Percentiles rank a stretch among this genome's conserved stretches.
phyloP scores from a whole-genome alignment of 1,284 basidiomycete species.

The Cutaneotrichosporon daszewskae region DNA sequence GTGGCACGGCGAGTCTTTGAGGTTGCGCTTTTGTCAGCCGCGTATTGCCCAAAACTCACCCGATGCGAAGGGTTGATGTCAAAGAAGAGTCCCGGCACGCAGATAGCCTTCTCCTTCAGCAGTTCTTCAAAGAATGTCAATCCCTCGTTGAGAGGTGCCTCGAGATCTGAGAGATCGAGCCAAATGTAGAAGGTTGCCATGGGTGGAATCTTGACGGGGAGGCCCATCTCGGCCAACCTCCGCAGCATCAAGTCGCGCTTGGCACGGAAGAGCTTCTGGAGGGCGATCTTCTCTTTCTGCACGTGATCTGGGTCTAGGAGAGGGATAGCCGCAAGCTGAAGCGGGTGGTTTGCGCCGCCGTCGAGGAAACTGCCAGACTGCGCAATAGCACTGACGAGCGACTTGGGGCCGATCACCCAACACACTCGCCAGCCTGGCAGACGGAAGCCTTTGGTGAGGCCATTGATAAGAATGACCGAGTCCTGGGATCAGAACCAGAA shows the following conservation, averaged over 20 bases:
- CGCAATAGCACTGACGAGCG: constrained; percentile 74
- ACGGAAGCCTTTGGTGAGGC: constrained; percentile 74
- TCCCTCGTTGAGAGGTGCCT: constrained; percentile 77
- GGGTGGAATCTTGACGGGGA: constrained; percentile 70
- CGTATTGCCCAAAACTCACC: constrained; percentile 17
- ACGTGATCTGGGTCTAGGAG: constrained; percentile 68
- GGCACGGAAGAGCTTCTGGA: constrained; percentile 80
- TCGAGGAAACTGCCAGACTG: constrained; percentile 85
- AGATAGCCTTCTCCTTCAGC: constrained; percentile 57
- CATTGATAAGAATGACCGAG: constrained; percentile 78
- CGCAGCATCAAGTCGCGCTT: constrained; percentile 85
- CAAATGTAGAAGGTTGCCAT: constrained; percentile 83
- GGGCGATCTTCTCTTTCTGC: constrained; percentile 65
- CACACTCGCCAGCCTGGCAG: constrained; percentile 89
- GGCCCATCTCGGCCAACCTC: constrained; percentile 68
- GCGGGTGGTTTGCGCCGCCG: constrained; percentile 81
- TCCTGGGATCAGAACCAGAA: constrained; percentile 50
- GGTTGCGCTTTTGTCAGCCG: constrained; percentile 53
- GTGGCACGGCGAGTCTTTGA: constrained; percentile 87
- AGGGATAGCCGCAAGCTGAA: constrained; percentile 78
- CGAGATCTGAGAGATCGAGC: constrained; percentile 73
- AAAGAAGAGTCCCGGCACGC: constrained; percentile 64
- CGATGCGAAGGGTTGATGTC: constrained; percentile 75
- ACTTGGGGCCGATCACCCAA: constrained; percentile 94
- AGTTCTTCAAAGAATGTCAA: constrained; percentile 92